Evolutionary conservation across 768 basidiomycete species (phyloP), one percentile per base, ranked within the genome.

Genomic region (Termitomyces sp.): DNA sequence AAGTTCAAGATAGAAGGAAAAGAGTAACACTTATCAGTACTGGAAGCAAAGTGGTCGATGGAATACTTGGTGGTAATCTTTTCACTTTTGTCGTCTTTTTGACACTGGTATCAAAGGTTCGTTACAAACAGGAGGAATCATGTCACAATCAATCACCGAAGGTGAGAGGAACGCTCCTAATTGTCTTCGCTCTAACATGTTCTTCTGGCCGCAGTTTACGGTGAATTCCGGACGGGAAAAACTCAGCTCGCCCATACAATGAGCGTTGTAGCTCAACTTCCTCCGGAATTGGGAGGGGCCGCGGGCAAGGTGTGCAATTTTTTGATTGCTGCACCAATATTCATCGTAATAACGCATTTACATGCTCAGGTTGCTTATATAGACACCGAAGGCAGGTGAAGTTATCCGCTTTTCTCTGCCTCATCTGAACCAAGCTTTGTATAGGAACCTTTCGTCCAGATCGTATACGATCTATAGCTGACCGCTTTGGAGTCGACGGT

Each of bases 171-270:
- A 48, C 6, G 16, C 1, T 5, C 25, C 40, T 23, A 7, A 35
- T 10, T 17, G 21, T 19, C 23, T 25, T 8, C 5, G 21, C 17
- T 37, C 43, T 44, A n/a, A 32, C 31, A 34, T 43, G 11, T 9
- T 38, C 12, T 25, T 21, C 5, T 12, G 16, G 41, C 23, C 27
- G 16, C 57, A 93, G 95, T 98, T 2, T 98, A 94, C 66, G 95
- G 96, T 44, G 95, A 98, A 71, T 98, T 90, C 71, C 83, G 95
- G 32, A 98, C 96, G 0, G 95, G 95, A 31, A 95, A 96, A 73
- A 97, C 95, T 5, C 96, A 98, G 68, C 77, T 96, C 49, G 93
- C 92, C 25, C 96, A 97, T 71, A 98, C 95, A 12, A 89, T 97
- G 82, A 92, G 91, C 64, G 92, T 98, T 7, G 76, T 95, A 5